Percentiles rank a stretch among this genome's conserved stretches.
phyloP scores from a whole-genome alignment of 305 asterid species.

The Stenogyne calaminthoides region DNA sequence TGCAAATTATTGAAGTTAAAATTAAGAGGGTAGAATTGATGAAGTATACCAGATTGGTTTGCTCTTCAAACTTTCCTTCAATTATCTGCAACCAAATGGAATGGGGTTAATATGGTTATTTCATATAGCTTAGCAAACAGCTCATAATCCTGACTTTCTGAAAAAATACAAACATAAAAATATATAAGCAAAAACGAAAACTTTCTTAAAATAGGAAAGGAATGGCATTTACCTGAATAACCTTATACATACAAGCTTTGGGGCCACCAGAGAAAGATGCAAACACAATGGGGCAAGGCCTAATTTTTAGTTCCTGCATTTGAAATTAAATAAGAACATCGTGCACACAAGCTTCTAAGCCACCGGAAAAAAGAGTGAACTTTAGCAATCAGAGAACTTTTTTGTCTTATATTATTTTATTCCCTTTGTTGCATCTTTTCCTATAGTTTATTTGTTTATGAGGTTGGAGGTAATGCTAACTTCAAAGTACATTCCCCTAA shows the following conservation, averaged over 20 bases:
- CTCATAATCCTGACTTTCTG: not conserved
- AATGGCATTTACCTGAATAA: conserved; percentile 67
- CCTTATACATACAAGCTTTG: conserved; percentile 93
- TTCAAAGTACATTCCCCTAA: no score
- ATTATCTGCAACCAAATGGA: conserved; percentile 69
- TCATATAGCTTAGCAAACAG: conserved; percentile 2
- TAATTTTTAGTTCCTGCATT: conserved; percentile 72
- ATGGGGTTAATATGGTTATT: conserved; percentile 1
- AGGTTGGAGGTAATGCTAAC: no score
- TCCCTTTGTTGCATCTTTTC: no score
- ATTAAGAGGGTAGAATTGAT: conserved; percentile 14
- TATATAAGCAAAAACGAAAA: not conserved
- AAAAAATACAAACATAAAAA: not conserved
- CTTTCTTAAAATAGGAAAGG: not conserved
- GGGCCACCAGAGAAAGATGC: conserved; percentile 98
- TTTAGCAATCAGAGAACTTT: no score
- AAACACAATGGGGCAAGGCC: conserved; percentile 86
- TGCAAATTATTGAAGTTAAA: not conserved
- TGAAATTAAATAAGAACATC: conserved; percentile 50
- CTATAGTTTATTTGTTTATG: no score
- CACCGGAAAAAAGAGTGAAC: no score
- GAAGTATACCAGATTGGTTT: conserved; percentile 55
- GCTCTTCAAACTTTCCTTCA: conserved; percentile 66
- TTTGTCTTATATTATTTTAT: no score
- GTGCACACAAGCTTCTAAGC: no score